Evolutionary conservation across 495 filamentous ascomycete species (phyloP).

Genomic region (Penicillium soppii): DNA sequence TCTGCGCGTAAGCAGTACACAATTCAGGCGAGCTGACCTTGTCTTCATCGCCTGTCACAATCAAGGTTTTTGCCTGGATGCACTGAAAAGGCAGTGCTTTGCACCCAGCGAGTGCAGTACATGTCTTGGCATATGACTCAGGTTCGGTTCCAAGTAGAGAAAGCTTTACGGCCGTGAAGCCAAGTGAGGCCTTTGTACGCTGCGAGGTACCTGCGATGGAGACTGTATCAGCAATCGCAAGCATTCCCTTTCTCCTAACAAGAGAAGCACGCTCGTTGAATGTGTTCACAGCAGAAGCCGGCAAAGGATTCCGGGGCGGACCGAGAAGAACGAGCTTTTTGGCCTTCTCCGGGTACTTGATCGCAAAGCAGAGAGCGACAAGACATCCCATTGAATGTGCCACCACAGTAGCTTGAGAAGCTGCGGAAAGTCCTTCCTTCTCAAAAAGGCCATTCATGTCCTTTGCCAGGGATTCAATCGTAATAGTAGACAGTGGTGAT

Average conservation of each 20-base stretch:
- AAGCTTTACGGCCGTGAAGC: slow-evolving; percentile 35
- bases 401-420: slow-evolving; percentile 34
- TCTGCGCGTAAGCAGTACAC: slow-evolving; percentile 9
- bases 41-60: slow-evolving; percentile 48
- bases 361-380: slow-evolving; percentile 40
- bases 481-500: slow-evolving; percentile 38
- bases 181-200: slow-evolving; percentile 33
- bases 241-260: slow-evolving; percentile 44
- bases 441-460: slow-evolving; percentile 40
- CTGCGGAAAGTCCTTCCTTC: slow-evolving; percentile 12
- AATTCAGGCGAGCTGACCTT: slow-evolving; percentile 21
- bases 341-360: slow-evolving; percentile 35
- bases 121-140: slow-evolving; percentile 57
- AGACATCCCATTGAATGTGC: slow-evolving; percentile 49
- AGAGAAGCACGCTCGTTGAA: slow-evolving; percentile 33
- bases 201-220: slow-evolving; percentile 30
- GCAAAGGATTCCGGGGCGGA: slow-evolving; percentile 39
- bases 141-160: slow-evolving; percentile 46
- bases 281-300: slow-evolving; percentile 25
- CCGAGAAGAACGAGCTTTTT: slow-evolving; percentile 42
- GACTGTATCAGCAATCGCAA: slow-evolving; percentile 36
- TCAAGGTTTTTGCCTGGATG: slow-evolving; percentile 23
- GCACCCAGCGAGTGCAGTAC: slow-evolving; percentile 44
- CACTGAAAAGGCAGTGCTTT: slow-evolving; percentile 20
- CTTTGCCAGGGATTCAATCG: slow-evolving; percentile 34